These are phyloP conservation scores for Choanephora cucurbitarum DNA, from an alignment of 371 early-diverging fungal species.

Conservation along the genomic window DNA sequence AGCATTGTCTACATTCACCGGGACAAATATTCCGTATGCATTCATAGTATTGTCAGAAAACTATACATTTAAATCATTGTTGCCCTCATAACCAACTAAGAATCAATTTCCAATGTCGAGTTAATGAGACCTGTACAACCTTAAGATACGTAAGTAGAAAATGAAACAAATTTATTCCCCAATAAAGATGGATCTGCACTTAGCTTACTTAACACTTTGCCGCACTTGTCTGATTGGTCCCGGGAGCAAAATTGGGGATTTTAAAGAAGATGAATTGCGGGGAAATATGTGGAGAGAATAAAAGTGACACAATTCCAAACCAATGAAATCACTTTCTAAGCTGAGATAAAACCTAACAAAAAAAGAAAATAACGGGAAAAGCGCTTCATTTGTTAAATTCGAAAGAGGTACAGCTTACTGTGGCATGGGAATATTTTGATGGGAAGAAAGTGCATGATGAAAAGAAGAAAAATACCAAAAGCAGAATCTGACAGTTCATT, in stretches of 20 bases:
- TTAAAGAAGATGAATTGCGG: not conserved
- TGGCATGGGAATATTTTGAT: not conserved
- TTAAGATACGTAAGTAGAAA: too few species aligned
- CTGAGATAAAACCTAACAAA: not conserved
- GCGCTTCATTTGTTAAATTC: not conserved
- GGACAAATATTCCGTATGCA: too few species aligned
- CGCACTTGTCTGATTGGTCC: too few species aligned
- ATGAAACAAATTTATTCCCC: too few species aligned
- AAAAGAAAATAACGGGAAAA: not conserved
- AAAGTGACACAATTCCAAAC: not conserved
- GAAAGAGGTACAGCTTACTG: not conserved
- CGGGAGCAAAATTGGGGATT: not conserved
- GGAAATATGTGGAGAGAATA: not conserved
- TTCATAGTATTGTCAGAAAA: too few species aligned
- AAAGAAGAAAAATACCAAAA: not conserved
- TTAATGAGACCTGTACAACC: too few species aligned
- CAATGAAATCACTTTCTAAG: not conserved
- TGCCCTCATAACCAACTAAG: too few species aligned
- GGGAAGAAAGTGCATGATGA: not conserved
- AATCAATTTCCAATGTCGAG: too few species aligned
- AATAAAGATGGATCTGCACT: too few species aligned
- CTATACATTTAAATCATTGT: too few species aligned
- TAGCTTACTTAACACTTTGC: too few species aligned
- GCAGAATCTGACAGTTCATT: not conserved
- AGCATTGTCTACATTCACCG: too few species aligned